phyloP scores from a whole-genome alignment of 2,329 filamentous ascomycete species.

The Cordyceps fumosorosea region DNA sequence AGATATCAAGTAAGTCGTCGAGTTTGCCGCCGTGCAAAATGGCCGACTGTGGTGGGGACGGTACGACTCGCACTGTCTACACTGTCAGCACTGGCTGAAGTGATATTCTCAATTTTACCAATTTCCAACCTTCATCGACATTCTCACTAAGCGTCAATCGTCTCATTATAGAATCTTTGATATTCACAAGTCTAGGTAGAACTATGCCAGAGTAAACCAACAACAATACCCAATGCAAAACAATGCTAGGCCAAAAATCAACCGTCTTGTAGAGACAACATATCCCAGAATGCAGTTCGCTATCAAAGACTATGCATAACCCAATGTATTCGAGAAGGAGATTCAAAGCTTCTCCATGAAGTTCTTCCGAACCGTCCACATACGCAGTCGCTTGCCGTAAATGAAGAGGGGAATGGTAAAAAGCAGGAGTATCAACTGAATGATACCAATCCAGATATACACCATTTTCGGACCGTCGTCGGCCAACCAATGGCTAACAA shows the following conservation, averaged over 20 bases:
- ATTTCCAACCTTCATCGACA: too few species aligned
- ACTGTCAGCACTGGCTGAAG: neutral
- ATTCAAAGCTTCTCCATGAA: constrained; percentile 68
- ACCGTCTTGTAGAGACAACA: neutral
- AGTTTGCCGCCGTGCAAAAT: neutral
- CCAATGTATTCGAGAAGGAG: neutral
- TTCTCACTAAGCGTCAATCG: neutral
- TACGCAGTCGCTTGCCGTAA: constrained; percentile 79
- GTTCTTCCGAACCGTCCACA: constrained; percentile 88
- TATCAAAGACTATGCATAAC: neutral
- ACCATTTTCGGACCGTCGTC: constrained; percentile 68
- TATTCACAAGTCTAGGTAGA: neutral
- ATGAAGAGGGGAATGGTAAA: constrained; percentile 89
- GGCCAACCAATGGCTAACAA: constrained; percentile 80
- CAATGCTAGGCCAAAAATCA: neutral
- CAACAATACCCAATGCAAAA: neutral
- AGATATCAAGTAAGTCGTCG: too few species aligned
- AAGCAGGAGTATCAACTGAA: constrained; percentile 70
- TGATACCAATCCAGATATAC: constrained; percentile 76
- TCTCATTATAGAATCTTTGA: neutral
- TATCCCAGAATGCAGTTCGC: neutral
- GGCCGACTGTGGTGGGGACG: constrained; percentile 13
- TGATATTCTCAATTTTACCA: neutral
- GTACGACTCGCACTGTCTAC: constrained; percentile 7
- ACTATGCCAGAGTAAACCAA: neutral